Conservation (phyloP, 495 filamentous ascomycete genomes). For the Venustampulla echinocandica region DNA sequence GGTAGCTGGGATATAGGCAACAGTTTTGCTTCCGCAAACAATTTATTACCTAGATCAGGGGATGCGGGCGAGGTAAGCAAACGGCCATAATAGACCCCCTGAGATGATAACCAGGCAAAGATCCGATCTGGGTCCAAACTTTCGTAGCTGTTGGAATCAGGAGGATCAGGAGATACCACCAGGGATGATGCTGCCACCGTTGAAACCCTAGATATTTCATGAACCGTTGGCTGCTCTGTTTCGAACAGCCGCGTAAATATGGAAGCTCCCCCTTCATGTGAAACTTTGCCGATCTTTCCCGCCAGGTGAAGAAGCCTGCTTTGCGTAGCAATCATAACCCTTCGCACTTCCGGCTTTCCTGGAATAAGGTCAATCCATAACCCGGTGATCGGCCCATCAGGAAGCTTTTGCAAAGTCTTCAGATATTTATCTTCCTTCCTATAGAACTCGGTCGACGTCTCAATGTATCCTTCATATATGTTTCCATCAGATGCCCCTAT, state of each 20-base stretch:
- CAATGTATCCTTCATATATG: slow-evolving; percentile 92
- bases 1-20: slow-evolving; percentile 64
- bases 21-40: slow-evolving; percentile 65
- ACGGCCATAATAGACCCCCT: slow-evolving; percentile 82
- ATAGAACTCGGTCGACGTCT: slow-evolving; percentile 88
- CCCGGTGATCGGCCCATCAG: slow-evolving; percentile 71
- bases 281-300: slow-evolving; percentile 62
- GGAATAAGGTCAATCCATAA: slow-evolving; percentile 69
- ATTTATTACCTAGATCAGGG: slow-evolving; percentile 51
- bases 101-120: slow-evolving; percentile 83
- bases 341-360: slow-evolving; percentile 54
- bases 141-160: slow-evolving; percentile 35
- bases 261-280: slow-evolving; percentile 70
- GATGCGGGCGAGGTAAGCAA: slow-evolving; percentile 45
- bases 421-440: slow-evolving; percentile 89
- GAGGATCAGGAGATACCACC: slow-evolving; percentile 64
- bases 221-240: slow-evolving; percentile 61
- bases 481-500: slow-evolving; percentile 86
- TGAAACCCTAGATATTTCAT: slow-evolving; percentile 54
- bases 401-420: slow-evolving; percentile 66
- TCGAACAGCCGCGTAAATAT: slow-evolving; percentile 87
- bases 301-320: slow-evolving; percentile 67
- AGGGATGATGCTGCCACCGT: slow-evolving; percentile 52
- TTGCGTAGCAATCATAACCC: slow-evolving; percentile 70
- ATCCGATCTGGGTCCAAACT: slow-evolving; percentile 48